Conservation (phyloP, 768 basidiomycete species). For the Russula compacta region DNA sequence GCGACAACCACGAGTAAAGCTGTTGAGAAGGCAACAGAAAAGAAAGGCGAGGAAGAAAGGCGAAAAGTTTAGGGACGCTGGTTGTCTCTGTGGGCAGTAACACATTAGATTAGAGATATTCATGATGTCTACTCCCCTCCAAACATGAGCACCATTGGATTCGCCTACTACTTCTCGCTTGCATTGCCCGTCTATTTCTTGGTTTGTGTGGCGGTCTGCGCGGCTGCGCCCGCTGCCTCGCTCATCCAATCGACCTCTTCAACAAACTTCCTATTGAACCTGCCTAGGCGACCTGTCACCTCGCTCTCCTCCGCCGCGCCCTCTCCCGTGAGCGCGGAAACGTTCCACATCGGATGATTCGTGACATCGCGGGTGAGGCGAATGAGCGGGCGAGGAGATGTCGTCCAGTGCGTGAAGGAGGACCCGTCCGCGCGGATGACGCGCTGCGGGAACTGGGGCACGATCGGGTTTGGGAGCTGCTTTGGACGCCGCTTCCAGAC, state of each 20-base stretch:
- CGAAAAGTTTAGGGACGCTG: background rate
- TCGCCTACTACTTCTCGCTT: background rate
- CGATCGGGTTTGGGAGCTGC: slow-evolving; percentile 70
- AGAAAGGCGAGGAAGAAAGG: background rate
- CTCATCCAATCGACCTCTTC: slow-evolving; percentile 32
- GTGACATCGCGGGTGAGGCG: slow-evolving; percentile 80
- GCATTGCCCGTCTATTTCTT: background rate
- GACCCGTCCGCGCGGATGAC: slow-evolving; percentile 85
- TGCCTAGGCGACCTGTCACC: slow-evolving; percentile 66
- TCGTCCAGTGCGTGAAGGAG: slow-evolving; percentile 81
- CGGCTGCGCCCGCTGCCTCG: slow-evolving; percentile 9
- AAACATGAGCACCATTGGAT: background rate
- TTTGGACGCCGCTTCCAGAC: slow-evolving; percentile 64
- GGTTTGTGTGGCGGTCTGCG: background rate
- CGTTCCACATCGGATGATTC: slow-evolving; percentile 84
- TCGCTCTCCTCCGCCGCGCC: slow-evolving; percentile 57
- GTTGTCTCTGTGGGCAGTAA: background rate
- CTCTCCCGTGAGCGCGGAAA: slow-evolving; percentile 38
- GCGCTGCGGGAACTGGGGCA: slow-evolving; percentile 78
- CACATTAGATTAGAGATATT: slow-evolving; percentile 12
- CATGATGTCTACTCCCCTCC: slow-evolving; percentile 2
- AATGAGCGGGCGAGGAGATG: slow-evolving; percentile 70
- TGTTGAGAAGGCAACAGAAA: background rate
- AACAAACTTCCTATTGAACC: slow-evolving; percentile 70
- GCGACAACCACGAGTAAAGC: slow-evolving; percentile 1